Evolutionary conservation across 75 land plant species (phyloP), one percentile per base, ranked within the genome.

Genomic region (Cryptomeria japonica): DNA sequence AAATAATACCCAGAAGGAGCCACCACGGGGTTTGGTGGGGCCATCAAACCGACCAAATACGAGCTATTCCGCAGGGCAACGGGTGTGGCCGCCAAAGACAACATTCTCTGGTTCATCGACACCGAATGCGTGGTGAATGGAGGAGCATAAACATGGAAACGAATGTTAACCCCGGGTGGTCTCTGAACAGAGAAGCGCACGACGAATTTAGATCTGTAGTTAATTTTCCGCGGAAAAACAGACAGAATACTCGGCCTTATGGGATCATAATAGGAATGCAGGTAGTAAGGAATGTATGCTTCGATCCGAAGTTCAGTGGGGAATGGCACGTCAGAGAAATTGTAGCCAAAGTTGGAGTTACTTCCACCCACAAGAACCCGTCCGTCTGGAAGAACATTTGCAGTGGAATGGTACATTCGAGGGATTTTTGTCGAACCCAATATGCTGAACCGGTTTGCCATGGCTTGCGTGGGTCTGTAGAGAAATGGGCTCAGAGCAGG

Each of bases 1-100:
- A 95, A 68, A 84, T 95, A 95, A 56, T 92, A 95, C 61, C 91
- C 90, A 16, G 93, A 91, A 49, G 96, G 95, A 72, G 93, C 93
- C 80, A 93, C 83, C 22, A 46, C 86, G 1, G 89, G 68, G 10
- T 86, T 88, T 25, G 93, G 92, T 8, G 98, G 98, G 2, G 93
- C 91, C 18, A 88, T 88, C 36, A 85, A 49, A 37, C 58, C 84
- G 5, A 86, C 87, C 47, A 75, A 42, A 83, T 88, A 90, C 0
- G 72, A 11, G 5, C 32, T 12, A 37, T 47, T 84, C 46, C 39
- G 72, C 38, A 16, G 22, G 34, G n/a, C 18, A 85, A 86, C 83
- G 31, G 32, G 41, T 32, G 18, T 53, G 80, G 28, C 15, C 49
- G 80, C 78, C 86, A 93, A 85, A 46, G 87, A 89, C 78, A 96